Conservation (phyloP, 2,329 filamentous ascomycete species). For the Microcyclosporella mali region DNA sequence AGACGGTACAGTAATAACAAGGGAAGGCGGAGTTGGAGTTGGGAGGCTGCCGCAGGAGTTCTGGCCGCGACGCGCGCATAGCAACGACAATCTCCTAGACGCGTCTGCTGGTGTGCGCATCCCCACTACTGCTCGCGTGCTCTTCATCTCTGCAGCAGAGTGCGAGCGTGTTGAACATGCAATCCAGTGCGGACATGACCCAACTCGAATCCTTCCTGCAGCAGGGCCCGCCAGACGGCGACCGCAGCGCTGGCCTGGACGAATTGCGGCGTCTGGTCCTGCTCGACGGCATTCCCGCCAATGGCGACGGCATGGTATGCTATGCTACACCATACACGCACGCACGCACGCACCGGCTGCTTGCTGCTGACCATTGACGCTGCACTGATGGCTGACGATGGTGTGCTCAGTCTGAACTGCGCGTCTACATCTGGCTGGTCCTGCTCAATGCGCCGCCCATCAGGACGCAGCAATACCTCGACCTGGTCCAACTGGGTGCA, state of each 20-base stretch:
- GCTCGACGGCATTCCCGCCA: constrained; percentile 68
- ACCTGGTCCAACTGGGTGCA: constrained; percentile 83
- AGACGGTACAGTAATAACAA: no score
- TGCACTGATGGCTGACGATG: background rate
- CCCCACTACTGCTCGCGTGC: no score
- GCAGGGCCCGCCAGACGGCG: constrained; percentile 69
- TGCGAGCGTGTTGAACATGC: no score
- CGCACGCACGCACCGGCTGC: no score
- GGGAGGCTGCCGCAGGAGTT: no score
- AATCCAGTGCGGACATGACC: constrained; percentile 21
- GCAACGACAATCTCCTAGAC: no score
- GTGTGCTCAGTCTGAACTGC: constrained; percentile 65
- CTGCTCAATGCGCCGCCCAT: constrained; percentile 82
- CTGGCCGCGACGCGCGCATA: no score
- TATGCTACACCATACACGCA: background rate
- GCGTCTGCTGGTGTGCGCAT: no score
- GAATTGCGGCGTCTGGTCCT: constrained; percentile 68
- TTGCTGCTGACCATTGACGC: no score
- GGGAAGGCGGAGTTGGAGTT: no score
- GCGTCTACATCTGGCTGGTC: constrained; percentile 95
- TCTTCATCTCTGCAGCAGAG: no score
- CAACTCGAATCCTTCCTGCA: constrained; percentile 69
- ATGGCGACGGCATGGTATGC: constrained; percentile 73
- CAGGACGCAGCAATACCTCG: constrained; percentile 80
- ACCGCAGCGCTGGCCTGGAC: constrained; percentile 61